Evolutionary conservation across 495 filamentous ascomycete species (phyloP), one percentile per base, ranked within the genome.

Genomic region (Delitschia confertaspora): DNA sequence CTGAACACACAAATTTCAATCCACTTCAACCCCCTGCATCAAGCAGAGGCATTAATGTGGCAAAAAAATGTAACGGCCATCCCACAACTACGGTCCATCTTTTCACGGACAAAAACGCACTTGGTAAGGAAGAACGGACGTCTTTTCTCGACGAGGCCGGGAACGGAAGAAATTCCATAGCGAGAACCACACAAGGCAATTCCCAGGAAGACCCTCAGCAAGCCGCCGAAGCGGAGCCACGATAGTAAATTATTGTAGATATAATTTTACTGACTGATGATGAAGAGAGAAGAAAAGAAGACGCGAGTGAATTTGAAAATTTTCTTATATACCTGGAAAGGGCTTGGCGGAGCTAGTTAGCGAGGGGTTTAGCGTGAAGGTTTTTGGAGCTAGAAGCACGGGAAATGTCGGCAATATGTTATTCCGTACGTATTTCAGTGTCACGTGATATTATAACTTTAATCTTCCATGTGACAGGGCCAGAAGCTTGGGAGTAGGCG

Each of bases 201-300:
- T n/a, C n/a, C n/a, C n/a, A 35, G 64, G 62, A 66, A 67, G 69
- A 69, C 67, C 66, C 69, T 69, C 69, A 73, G 70, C 69, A 69
- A 69, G 69, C 66, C 69, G 56, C 67, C 43, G 53, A 61, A 62
- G 66, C 57, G 69, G 66, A 73, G 66, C 67, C 60, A 60, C 60
- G 56, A 56, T 44, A 59, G 59, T 62, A 41, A 56, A 57, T 24
- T 49, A 57, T 38, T 29, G 41, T 44, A 44, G 58, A 63, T 65
- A 64, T 62, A 63, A 59, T 57, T 58, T 60, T 55, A 57, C 65
- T 61, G 56, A 67, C 64, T 69, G 69, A 71, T 68, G 68, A 71
- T 70, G 64, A 62, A 54, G 51, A 45, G 18, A 60, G 53, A 54
- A 45, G 53, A 58, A 47, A 55, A 41, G 47, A 23, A 49, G 30